These are phyloP conservation scores for Xylariales sp. DNA, from an alignment of 2,329 filamentous ascomycete genomes.

Conservation along the genomic window DNA sequence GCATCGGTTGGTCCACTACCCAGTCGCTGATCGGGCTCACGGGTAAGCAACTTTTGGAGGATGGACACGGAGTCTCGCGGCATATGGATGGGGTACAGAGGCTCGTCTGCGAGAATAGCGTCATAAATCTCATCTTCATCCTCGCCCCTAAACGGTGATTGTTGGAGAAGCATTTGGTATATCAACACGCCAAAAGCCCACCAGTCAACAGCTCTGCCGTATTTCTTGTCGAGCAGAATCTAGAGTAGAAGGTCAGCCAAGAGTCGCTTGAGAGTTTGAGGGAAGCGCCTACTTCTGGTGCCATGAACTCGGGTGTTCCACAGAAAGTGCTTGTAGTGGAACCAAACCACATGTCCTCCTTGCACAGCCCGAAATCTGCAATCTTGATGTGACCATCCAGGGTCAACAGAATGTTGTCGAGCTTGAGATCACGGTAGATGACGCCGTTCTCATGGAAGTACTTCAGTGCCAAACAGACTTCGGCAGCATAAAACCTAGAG, in stretches of 20 bases:
- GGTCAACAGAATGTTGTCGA: constrained; percentile 85
- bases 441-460: constrained; percentile 99
- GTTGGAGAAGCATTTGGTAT: constrained; percentile 98
- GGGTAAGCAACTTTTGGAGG: constrained; percentile 91
- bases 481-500: constrained; percentile 87
- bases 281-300: constrained; percentile 67
- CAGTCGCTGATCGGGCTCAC: constrained; percentile 87
- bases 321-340: constrained; percentile 97
- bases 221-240: constrained; percentile 98
- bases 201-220: constrained; percentile 96
- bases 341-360: constrained; percentile 99
- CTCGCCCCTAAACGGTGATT: constrained; percentile 97
- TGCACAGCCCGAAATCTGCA: constrained; percentile 96
- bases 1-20: constrained; percentile 95
- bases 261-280: neutral
- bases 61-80: constrained; percentile 96
- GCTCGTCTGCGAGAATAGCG: constrained; percentile 94
- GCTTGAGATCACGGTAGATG: constrained; percentile 96
- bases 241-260: constrained; percentile 35
- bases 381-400: constrained; percentile 98
- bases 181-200: constrained; percentile 99
- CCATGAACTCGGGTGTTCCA: constrained; percentile 99
- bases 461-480: constrained; percentile 94
- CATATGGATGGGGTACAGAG: constrained; percentile 98
- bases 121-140: constrained; percentile 99